These are phyloP conservation scores for Aspergillus pseudoterreus DNA, from an alignment of 2,329 filamentous ascomycete genomes.

Conservation along the genomic window DNA sequence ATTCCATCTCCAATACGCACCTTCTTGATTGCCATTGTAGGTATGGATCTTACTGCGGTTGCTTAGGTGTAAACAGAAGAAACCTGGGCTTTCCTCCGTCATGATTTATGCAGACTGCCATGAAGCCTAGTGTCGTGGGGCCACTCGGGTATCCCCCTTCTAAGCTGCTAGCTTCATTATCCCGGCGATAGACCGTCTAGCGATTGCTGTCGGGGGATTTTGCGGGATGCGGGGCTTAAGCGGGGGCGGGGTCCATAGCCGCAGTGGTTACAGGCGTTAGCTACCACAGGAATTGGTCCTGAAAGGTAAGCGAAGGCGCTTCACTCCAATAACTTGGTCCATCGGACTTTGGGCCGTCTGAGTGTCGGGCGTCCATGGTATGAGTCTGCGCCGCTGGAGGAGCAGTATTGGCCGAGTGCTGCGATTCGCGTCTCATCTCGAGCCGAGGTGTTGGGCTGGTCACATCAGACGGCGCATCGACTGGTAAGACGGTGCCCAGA, in stretches of 20 bases:
- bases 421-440: no score
- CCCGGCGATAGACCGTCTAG: no score
- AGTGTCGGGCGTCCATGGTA: neutral
- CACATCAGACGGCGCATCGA: neutral
- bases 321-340: slow-evolving; percentile 25
- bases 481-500: neutral
- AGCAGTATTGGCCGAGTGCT: neutral
- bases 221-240: neutral
- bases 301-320: slow-evolving; percentile 28
- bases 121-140: neutral
- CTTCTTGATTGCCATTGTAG: slow-evolving; percentile 16
- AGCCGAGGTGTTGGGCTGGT: no score
- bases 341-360: slow-evolving; percentile 1
- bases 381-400: neutral
- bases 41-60: neutral
- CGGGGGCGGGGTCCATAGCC: neutral
- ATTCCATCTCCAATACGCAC: neutral
- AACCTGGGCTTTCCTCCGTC: neutral
- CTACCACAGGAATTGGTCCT: slow-evolving; percentile 33
- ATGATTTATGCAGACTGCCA: neutral
- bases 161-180: no score
- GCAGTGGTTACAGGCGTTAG: neutral
- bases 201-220: no score
- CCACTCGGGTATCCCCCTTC: neutral
- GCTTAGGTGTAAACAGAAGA: neutral